Percentiles rank a stretch among this genome's conserved stretches.
Conservation (phyloP, 2,329 filamentous ascomycete genomes). For the Keithomyces neogunnii region DNA sequence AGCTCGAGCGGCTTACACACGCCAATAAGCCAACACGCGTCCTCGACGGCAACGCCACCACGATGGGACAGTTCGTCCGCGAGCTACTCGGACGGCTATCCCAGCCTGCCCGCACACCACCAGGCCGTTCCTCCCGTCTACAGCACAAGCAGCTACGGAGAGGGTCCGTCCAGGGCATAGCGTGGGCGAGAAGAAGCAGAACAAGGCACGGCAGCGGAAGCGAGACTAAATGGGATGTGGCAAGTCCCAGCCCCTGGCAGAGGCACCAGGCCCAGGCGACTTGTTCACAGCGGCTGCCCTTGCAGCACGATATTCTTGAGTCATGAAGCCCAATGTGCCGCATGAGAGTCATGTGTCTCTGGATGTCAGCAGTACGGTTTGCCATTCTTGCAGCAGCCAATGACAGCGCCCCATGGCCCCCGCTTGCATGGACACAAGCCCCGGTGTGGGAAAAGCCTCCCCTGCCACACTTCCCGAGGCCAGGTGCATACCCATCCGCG, state of each 20-base stretch:
- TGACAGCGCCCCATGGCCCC: not conserved
- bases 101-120: slow-evolving; percentile 29
- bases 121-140: slow-evolving; percentile 30
- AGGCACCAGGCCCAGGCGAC: too few relatives aligned
- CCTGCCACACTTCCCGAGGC: not conserved
- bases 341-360: not conserved
- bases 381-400: not conserved
- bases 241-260: too few relatives aligned
- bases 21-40: slow-evolving; percentile 28
- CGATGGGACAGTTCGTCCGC: slow-evolving; percentile 33
- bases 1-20: slow-evolving; percentile 30
- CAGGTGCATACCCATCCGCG: not conserved
- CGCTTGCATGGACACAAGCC: not conserved
- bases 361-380: not conserved
- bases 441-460: not conserved
- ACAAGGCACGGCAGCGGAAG: too few relatives aligned
- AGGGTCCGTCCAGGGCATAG: not conserved
- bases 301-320: too few relatives aligned
- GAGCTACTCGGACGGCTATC: slow-evolving; percentile 29
- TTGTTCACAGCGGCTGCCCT: too few relatives aligned
- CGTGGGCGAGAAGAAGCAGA: too few relatives aligned
- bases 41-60: slow-evolving; percentile 27
- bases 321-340: too few relatives aligned
- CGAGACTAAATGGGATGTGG: too few relatives aligned
- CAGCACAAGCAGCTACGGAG: slow-evolving; percentile 10